Base-by-base conservation (phyloP, 2,329 filamentous ascomycete species). In the Fusarium algeriense region DNA sequence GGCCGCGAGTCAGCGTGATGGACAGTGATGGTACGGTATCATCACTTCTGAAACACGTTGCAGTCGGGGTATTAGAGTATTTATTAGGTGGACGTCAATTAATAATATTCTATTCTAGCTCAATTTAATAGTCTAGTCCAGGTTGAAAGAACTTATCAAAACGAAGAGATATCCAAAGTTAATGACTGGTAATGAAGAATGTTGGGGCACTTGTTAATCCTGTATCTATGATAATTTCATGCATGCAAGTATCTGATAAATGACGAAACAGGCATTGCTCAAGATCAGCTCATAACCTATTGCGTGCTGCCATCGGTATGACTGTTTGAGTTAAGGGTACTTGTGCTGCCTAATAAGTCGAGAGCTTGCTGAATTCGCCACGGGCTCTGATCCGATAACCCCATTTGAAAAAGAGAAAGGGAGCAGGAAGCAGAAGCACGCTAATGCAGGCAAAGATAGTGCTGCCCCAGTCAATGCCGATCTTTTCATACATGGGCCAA, bases 111-210 rank as follows among this genome's bases (percentile, higher is more conserved):
- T 40, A 28, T 40, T 40, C 34, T 38, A 53, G 17, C 49, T 53
- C 34, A 40, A 40, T 40, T 13, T 28, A 13, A 13, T 28, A 13
- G n/a, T 19, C 4, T 50, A 11, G 20, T n/a, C 19, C 35, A 26
- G 23, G 30, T 15, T 20, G 19, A 7, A 35, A 0, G 13, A 19
- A 5, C 11, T 13, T 1, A 35, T 17, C 23, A 5, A 28, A 52
- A 8, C 2, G 35, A n/a, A 11, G 6, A 4, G 11, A 19, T 1
- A 1, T 34, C 7, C 3, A 7, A 13, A 0, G 12, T 7, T 0
- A 14, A 4, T 10, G 20, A 26, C 30, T 26, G 48, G 30, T 17
- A 17, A 12, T 38, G 11, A 2, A 15, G 15, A 6, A 40, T 28
- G 15, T 28, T 52, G 7, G 3, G 15, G 23, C 34, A 30, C 34